A percentile compares a stretch with the other conserved stretches of the same genome.
Conservation (phyloP, 148 eudicot species). For the Fagopyrum tataricum region DNA sequence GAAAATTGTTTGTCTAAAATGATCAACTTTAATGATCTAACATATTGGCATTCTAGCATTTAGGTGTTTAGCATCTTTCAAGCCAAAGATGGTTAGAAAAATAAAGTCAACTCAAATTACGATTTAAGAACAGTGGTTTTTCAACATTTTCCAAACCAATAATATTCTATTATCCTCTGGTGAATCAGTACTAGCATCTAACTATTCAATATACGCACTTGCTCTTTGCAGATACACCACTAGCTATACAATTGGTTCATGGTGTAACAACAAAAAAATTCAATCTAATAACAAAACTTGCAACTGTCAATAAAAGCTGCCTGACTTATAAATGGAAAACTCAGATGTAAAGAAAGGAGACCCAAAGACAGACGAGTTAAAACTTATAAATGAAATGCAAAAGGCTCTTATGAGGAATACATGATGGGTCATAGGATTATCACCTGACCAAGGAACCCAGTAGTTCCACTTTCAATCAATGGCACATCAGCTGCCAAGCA, state of each 20-base stretch:
- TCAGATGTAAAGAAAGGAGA: background rate
- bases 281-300: background rate
- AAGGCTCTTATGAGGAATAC: background rate
- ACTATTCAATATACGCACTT: background rate
- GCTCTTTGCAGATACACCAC: background rate
- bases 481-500: conserved; percentile 92
- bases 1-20: background rate
- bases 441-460: conserved; percentile 83
- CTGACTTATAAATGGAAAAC: background rate
- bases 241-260: background rate
- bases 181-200: background rate
- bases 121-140: background rate
- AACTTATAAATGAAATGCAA: background rate
- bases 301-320: background rate
- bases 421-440: conserved; percentile 7
- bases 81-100: background rate
- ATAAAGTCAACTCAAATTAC: background rate
- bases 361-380: background rate
- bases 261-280: background rate
- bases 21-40: background rate
- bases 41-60: background rate
- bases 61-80: background rate
- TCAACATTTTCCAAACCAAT: background rate
- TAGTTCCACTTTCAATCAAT: conserved; percentile 87
- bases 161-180: background rate